A percentile compares a stretch with the other conserved stretches of the same genome.
phyloP scores from a whole-genome alignment of 345 rosid genomes.

The Salix exigua region DNA sequence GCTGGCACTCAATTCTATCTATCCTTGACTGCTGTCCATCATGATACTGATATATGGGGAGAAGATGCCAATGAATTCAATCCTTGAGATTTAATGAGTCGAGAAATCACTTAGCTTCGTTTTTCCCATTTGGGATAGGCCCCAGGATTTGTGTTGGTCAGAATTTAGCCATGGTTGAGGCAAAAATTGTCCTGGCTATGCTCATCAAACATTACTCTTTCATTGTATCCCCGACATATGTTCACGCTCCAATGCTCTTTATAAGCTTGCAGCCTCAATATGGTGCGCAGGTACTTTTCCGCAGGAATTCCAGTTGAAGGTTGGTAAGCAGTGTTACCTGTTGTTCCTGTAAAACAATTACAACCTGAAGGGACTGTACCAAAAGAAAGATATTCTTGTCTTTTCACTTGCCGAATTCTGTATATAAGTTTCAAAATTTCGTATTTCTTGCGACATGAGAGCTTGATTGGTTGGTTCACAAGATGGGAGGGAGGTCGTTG shows the following conservation, averaged over 20 bases:
- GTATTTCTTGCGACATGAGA: neutral
- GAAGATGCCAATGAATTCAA: constrained; percentile 45
- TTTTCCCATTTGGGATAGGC: constrained; percentile 20
- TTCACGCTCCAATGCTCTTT: constrained; percentile 60
- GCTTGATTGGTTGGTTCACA: neutral
- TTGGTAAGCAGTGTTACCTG: neutral
- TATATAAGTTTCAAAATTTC: neutral
- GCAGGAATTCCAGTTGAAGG: constrained; percentile 22
- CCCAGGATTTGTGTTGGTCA: constrained; percentile 24
- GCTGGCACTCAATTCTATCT: constrained; percentile 54
- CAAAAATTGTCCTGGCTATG: constrained; percentile 52
- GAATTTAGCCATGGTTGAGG: constrained; percentile 21
- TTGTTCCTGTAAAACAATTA: neutral
- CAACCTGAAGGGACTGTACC: neutral
- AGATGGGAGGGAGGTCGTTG: neutral
- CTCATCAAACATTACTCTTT: constrained; percentile 46
- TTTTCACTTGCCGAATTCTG: neutral
- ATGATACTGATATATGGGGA: constrained; percentile 66
- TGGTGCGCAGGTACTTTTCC: constrained; percentile 56
- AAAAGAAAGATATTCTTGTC: neutral
- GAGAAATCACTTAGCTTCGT: constrained; percentile 18
- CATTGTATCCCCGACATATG: constrained; percentile 52
- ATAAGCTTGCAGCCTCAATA: constrained; percentile 58
- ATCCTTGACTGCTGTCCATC: constrained; percentile 51
- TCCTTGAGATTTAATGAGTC: constrained; percentile 19